These are phyloP conservation scores for Anthoceros angustus DNA, from an alignment of 225 moss, liverwort and hornwort species.

Conservation along the genomic window DNA sequence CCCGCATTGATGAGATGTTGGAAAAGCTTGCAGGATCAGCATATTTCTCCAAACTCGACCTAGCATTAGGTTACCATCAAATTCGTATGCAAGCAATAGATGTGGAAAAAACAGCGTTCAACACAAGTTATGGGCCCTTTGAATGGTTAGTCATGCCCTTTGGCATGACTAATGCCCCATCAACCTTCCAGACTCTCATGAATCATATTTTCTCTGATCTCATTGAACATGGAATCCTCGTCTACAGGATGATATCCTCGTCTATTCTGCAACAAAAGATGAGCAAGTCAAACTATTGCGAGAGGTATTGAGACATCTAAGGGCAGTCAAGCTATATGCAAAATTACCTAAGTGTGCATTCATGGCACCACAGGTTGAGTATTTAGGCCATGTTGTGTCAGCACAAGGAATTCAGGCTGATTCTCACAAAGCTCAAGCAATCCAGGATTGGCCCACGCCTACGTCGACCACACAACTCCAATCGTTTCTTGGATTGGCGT, in stretches of 20 bases:
- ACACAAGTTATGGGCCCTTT: neutral
- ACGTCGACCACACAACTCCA: neutral
- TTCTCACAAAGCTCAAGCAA: neutral
- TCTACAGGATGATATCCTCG: neutral
- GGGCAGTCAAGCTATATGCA: neutral
- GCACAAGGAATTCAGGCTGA: slow-evolving; percentile 5
- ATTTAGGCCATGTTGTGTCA: slow-evolving; percentile 6
- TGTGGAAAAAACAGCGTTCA: neutral
- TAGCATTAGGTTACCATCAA: neutral
- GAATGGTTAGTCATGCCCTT: neutral
- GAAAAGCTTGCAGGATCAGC: neutral
- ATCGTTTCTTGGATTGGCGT: too few relatives aligned
- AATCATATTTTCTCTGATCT: neutral
- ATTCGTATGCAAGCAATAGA: neutral
- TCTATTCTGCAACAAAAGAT: neutral
- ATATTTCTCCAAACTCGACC: neutral
- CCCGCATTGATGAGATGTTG: neutral
- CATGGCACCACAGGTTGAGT: neutral
- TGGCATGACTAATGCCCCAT: neutral
- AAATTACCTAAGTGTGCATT: slow-evolving; percentile 8
- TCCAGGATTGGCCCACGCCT: neutral
- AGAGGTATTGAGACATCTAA: neutral
- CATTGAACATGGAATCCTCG: neutral
- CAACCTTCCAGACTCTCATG: neutral
- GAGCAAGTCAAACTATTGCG: neutral